These are phyloP conservation scores for Cucurbita argyrosperma DNA, from an alignment of 306 rosid genomes.

Conservation along the genomic window DNA sequence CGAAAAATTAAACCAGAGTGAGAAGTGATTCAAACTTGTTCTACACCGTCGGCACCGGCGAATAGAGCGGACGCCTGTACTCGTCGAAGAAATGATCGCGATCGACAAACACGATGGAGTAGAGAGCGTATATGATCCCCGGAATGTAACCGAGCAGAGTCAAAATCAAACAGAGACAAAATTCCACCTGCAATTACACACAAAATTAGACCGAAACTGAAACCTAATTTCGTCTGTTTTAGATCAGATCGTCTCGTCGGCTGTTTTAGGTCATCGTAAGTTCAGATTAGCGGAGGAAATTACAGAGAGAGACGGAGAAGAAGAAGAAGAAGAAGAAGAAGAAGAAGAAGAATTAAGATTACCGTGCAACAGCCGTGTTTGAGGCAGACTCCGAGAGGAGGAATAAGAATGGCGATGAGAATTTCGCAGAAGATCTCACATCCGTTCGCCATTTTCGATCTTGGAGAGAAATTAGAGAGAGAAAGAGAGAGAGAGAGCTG, in stretches of 20 bases:
- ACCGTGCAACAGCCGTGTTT: constrained; percentile 26
- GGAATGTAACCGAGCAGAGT: constrained; percentile 80
- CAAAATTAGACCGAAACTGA: background rate
- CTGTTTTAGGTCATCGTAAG: background rate
- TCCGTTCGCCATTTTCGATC: constrained; percentile 3
- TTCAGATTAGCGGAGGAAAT: constrained; percentile 3
- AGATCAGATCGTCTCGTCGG: background rate
- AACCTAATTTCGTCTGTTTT: background rate
- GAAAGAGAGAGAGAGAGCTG: background rate
- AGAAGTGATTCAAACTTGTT: background rate
- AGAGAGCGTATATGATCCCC: constrained; percentile 86
- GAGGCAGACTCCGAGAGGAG: constrained; percentile 12
- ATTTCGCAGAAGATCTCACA: constrained; percentile 14
- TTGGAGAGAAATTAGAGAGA: background rate
- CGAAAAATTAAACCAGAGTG: background rate
- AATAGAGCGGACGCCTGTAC: constrained; percentile 67
- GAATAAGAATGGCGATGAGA: constrained; percentile 13
- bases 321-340: background rate
- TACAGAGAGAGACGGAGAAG: background rate
- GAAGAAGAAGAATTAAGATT: background rate
- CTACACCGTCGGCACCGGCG: constrained; percentile 11
- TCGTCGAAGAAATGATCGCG: constrained; percentile 91
- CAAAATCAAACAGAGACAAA: constrained; percentile 69
- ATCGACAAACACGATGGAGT: constrained; percentile 57
- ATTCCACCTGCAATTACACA: constrained; percentile 41